Evolutionary conservation across 768 basidiomycete genomes (phyloP).

Genomic region (Lenzites betulinus): DNA sequence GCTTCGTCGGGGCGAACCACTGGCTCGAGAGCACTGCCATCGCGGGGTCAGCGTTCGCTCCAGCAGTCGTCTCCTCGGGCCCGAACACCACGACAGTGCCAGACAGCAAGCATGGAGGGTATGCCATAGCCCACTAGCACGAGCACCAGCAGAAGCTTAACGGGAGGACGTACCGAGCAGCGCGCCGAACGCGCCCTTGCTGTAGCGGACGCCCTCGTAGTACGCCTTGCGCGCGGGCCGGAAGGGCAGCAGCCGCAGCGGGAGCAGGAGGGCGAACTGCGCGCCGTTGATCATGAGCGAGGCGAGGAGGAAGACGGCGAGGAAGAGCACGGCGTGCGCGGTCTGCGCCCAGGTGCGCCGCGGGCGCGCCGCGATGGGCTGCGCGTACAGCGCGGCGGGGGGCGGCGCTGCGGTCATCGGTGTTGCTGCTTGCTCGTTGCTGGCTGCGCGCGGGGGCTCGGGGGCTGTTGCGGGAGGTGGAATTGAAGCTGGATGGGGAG

Average conservation of each 20-base stretch:
- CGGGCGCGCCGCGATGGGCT: conserved; percentile 58
- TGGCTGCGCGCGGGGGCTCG: too few relatives aligned
- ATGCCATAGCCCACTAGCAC: too few relatives aligned
- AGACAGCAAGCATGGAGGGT: too few relatives aligned
- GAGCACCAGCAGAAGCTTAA: background rate
- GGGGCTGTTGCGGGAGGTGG: too few relatives aligned
- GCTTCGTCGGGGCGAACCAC: conserved; percentile 76
- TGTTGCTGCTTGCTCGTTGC: too few relatives aligned
- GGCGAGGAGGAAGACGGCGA: conserved; percentile 59
- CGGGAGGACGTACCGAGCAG: conserved; percentile 65
- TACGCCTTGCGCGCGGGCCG: conserved; percentile 56
- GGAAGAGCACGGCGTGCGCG: conserved; percentile 52
- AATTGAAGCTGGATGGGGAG: too few relatives aligned
- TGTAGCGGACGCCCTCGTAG: conserved; percentile 71
- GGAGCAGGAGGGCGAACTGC: conserved; percentile 72
- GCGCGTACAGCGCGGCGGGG: conserved; percentile 34
- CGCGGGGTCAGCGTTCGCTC: background rate
- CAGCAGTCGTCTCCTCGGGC: background rate
- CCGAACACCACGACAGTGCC: too few relatives aligned
- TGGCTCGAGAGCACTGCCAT: conserved; percentile 72
- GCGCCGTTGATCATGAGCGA: conserved; percentile 70
- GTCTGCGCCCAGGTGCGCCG: conserved; percentile 54
- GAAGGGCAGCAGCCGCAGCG: conserved; percentile 67
- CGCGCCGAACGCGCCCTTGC: conserved; percentile 80
- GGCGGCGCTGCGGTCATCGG: conserved; percentile 14